Evolutionary conservation across 768 basidiomycete species (phyloP).

Genomic region (Mrakia frigida): DNA sequence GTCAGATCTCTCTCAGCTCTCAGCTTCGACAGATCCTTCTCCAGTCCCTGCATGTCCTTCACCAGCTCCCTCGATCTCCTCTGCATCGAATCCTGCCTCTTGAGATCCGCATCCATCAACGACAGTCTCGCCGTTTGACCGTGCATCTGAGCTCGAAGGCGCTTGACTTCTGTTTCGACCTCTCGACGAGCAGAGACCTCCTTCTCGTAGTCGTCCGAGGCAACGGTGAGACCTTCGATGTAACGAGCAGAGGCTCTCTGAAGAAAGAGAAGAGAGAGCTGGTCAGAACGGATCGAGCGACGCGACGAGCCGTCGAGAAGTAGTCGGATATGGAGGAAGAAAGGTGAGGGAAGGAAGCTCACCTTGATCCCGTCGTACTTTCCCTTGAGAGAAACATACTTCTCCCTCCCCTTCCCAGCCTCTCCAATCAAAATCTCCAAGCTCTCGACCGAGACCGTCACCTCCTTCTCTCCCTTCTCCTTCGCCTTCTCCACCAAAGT

Average conservation of each 20-base stretch:
- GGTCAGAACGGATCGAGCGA: background rate
- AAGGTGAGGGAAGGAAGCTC: slow-evolving; percentile 36
- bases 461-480: slow-evolving; percentile 33
- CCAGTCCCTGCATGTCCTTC: slow-evolving; percentile 68
- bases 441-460: slow-evolving; percentile 68
- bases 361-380: slow-evolving; percentile 87
- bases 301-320: background rate
- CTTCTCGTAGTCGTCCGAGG: slow-evolving; percentile 88
- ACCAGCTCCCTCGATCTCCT: slow-evolving; percentile 72
- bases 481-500: slow-evolving; percentile 7
- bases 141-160: slow-evolving; percentile 74
- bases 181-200: slow-evolving; percentile 83
- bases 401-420: slow-evolving; percentile 61
- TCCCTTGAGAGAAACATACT: slow-evolving; percentile 60
- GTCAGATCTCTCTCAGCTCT: slow-evolving; percentile 86
- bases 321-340: background rate
- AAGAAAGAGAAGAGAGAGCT: background rate
- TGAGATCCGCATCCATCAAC: slow-evolving; percentile 72
- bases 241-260: slow-evolving; percentile 88
- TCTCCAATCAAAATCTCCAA: slow-evolving; percentile 64
- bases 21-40: slow-evolving; percentile 78
- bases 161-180: slow-evolving; percentile 84
- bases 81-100: slow-evolving; percentile 67
- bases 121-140: slow-evolving; percentile 83
- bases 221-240: slow-evolving; percentile 84